Percentiles rank a stretch among this genome's conserved stretches.
These are phyloP conservation scores for Exidia glandulosa DNA, from an alignment of 768 basidiomycete species.

Conservation along the genomic window DNA sequence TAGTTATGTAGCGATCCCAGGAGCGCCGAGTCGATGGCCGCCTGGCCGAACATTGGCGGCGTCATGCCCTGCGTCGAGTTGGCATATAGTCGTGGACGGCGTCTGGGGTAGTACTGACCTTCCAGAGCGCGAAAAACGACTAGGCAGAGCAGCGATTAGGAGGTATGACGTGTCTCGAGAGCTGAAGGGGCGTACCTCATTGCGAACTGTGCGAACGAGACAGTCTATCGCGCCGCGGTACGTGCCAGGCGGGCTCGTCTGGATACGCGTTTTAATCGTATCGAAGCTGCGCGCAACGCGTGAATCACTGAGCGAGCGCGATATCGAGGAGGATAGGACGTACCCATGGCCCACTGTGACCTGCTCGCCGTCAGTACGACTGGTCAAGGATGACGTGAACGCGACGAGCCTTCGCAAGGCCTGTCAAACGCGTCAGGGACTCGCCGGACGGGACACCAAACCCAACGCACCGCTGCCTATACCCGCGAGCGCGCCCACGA, in stretches of 20 bases:
- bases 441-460: not conserved
- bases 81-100: not conserved
- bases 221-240: constrained; percentile 54
- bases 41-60: constrained; percentile 64
- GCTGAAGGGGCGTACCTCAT: constrained; percentile 38
- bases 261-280: constrained; percentile 62
- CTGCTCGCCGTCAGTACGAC: constrained; percentile 18
- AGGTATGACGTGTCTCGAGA: not conserved
- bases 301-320: not conserved
- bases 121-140: constrained; percentile 59
- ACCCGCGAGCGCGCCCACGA: constrained; percentile 47
- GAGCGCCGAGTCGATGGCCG: constrained; percentile 58
- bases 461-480: constrained; percentile 46
- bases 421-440: constrained; percentile 15
- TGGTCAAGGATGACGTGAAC: not conserved
- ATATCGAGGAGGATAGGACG: constrained; percentile 4
- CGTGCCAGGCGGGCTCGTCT: constrained; percentile 54
- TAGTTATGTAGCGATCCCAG: constrained; percentile 66
- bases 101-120: constrained; percentile 18
- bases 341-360: constrained; percentile 65
- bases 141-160: constrained; percentile 12
- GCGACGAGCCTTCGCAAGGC: constrained; percentile 37
- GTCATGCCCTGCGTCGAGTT: constrained; percentile 35
- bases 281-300: constrained; percentile 38
- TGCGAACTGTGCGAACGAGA: constrained; percentile 41